Evolutionary conservation across 805 yeast species (phyloP), one percentile per base, ranked within the genome.

Genomic region (Kluyveromyces lactis): DNA sequence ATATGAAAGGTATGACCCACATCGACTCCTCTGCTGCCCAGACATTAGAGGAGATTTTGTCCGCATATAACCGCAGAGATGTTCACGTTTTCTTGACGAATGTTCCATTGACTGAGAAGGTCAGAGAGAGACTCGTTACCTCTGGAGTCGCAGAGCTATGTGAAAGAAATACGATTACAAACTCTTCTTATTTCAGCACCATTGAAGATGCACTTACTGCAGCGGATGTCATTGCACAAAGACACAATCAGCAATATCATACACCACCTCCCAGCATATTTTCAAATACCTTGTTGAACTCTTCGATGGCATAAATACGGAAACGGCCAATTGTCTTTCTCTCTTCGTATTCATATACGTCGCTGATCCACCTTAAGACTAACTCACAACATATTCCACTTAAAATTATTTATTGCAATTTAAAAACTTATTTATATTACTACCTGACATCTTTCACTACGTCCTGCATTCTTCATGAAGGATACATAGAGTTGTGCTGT

Each of bases 11-110:
- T 2, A 83, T 87, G 94, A 75, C 83, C 3, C 71, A 71, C 3
- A 70, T 86, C 40, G 96, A 86, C 49, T 75, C 94, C 0, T 72
- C 86, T 1, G 95, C 95, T 0, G 79, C 84, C 0, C 87, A 84
- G 47, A 79, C 79, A 2, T 62, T 87, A 32, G 55, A 59, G 40
- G 86, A 79, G 44, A 75, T 82, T n/a, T 61, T 86, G 3, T 49
- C 58, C 2, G 63, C 68, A 11, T 85, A 85, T 54, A 64, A 63
- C n/a, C 66, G 58, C 13, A 67, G 81, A 35, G 68, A 68, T 2
- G 76, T 82, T 6, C 58, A 62, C 7, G 81, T 85, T 3, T 70
- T 74, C 31, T 72, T 86, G 42, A 67, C 81, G 6, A 67, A 87
- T 17, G 74, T 83, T 7, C 72, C 85, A 4, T 59, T 70, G 4